Evolutionary conservation across 768 basidiomycete species (phyloP).

Genomic region (Tulasnella sp.): DNA sequence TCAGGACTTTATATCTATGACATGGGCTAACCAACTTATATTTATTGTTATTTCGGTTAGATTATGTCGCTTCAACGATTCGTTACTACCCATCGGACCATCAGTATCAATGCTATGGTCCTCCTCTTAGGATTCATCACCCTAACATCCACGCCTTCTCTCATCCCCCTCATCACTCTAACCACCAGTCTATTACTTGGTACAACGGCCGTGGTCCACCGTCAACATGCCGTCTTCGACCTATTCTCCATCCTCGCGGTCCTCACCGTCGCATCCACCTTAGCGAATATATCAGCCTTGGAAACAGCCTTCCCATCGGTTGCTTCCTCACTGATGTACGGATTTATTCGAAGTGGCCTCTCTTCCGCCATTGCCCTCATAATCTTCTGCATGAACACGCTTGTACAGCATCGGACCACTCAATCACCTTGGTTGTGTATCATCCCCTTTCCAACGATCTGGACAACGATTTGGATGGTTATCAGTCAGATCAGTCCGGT

Average conservation of each 20-base stretch:
- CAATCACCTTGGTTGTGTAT: neutral
- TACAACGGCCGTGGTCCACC: neutral
- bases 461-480: constrained; percentile 35
- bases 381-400: neutral
- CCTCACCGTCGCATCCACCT: neutral
- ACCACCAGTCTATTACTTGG: neutral
- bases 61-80: neutral
- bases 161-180: neutral
- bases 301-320: neutral
- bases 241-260: neutral
- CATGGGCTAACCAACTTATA: too few species aligned
- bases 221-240: neutral
- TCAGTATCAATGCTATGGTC: neutral
- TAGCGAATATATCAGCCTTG: neutral
- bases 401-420: neutral
- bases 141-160: neutral
- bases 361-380: neutral
- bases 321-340: neutral
- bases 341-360: neutral
- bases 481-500: constrained; percentile 50
- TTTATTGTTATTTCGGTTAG: too few species aligned
- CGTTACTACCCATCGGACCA: neutral
- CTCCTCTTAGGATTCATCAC: neutral
- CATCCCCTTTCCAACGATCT: constrained; percentile 11
- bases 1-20: too few species aligned